Conservation (phyloP, 2,329 filamentous ascomycete species). For the Basipetospora chlamydospora region DNA sequence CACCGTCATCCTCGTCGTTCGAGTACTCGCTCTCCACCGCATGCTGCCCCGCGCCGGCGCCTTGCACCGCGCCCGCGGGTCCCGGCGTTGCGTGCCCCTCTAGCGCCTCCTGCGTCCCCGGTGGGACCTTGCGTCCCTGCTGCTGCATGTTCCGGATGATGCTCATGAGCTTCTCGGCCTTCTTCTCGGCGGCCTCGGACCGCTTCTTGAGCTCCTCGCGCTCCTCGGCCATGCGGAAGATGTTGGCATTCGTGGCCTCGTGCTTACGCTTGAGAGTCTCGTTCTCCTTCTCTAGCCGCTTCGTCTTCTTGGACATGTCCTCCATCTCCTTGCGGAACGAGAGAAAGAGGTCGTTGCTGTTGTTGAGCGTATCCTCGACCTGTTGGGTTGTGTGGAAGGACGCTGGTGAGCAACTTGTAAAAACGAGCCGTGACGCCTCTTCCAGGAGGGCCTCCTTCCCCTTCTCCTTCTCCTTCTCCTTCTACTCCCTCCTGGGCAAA, state of each 20-base stretch:
- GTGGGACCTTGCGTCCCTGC: constrained; percentile 65
- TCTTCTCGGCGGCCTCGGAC: constrained; percentile 34
- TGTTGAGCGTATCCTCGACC: constrained; percentile 98
- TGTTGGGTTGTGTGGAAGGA: constrained; percentile 24
- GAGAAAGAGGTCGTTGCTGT: constrained; percentile 92
- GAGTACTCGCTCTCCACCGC: constrained; percentile 50
- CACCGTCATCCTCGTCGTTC: constrained; percentile 47
- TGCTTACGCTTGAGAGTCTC: constrained; percentile 82
- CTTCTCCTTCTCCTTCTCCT: no score
- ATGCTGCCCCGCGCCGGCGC: constrained; percentile 15
- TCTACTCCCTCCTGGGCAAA: no score
- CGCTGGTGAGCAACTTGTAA: no score
- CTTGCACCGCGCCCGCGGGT: not conserved
- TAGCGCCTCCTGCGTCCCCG: constrained; percentile 46
- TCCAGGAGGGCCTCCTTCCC: no score
- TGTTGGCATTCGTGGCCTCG: constrained; percentile 84
- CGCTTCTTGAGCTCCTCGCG: constrained; percentile 55
- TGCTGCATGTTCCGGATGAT: constrained; percentile 95
- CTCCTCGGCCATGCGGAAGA: constrained; percentile 94
- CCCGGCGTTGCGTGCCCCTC: constrained; percentile 27
- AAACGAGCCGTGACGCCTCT: no score
- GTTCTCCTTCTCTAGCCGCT: constrained; percentile 92
- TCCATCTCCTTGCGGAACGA: constrained; percentile 99
- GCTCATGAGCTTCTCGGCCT: constrained; percentile 82
- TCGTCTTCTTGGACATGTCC: constrained; percentile 98